These are phyloP conservation scores for Tuctoria greenei DNA, from an alignment of 176 grass and related monocot species.

Conservation along the genomic window DNA sequence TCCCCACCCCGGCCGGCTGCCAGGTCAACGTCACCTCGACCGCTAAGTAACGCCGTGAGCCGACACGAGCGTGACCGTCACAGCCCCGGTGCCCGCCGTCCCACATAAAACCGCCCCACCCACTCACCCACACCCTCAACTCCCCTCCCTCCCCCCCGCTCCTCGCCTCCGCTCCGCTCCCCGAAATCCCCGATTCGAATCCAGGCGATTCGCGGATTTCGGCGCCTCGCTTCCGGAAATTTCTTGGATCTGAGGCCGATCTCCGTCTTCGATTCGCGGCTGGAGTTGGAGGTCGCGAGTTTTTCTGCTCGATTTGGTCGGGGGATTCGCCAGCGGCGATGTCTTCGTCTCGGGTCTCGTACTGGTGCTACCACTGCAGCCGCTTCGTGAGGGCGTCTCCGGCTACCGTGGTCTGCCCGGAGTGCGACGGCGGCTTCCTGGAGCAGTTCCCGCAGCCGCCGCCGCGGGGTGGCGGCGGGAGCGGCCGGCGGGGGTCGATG, in stretches of 20 bases:
- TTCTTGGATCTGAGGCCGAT: conserved; percentile 22
- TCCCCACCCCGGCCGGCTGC: not conserved
- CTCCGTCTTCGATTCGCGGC: conserved; percentile 15
- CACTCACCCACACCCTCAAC: conserved; percentile 38
- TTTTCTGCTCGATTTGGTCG: conserved; percentile 6
- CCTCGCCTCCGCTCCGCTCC: not conserved
- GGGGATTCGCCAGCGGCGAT: conserved; percentile 29
- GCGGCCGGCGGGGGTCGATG: conserved; percentile 54
- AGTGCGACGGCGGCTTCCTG: conserved; percentile 78
- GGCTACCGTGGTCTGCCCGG: conserved; percentile 58
- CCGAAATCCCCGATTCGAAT: conserved; percentile 34
- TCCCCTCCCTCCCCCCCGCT: conserved; percentile 7
- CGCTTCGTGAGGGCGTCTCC: conserved; percentile 63
- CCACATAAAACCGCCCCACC: conserved; percentile 42
- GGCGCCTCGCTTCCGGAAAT: conserved; percentile 1
- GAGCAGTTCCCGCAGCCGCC: conserved; percentile 59
- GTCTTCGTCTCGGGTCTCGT: conserved; percentile 61
- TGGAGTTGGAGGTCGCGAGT: conserved; percentile 1
- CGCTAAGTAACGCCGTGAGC: conserved; percentile 30
- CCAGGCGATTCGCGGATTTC: conserved; percentile 44
- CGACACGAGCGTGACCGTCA: conserved; percentile 22
- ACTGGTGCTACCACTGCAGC: conserved; percentile 81
- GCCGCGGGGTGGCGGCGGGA: conserved; percentile 44
- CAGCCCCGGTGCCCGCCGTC: conserved; percentile 26
- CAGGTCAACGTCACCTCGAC: conserved; percentile 38